Base-by-base conservation (phyloP, 176 grass and related monocot genomes). In the Musa troglodytarum region DNA sequence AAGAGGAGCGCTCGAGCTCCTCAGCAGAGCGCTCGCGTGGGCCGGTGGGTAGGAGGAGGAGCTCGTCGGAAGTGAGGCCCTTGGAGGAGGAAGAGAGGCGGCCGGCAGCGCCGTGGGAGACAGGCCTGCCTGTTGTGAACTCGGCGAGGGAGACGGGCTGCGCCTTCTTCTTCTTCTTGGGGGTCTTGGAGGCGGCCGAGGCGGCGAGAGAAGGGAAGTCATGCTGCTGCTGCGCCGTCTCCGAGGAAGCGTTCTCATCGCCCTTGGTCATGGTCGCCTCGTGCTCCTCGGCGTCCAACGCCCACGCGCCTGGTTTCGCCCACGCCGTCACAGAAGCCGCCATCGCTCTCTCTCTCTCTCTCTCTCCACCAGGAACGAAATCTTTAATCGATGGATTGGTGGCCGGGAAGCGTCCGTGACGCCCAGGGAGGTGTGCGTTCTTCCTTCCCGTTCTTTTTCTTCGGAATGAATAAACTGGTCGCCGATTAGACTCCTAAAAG, bases 301-400 rank as follows among this genome's bases (percentile, higher is more conserved):
- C 87, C 87, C 87, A 89, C 0, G 87, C 82, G 34, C 87, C 87
- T 53, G 87, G 83, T 65, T 89, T 89, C 80, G 63, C 67, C 87
- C 87, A 89, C 53, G 87, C 83, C 55, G 87, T 83, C n/a, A 80
- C 87, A 26, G 85, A 72, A 57, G 80, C 83, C 87, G 86, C 85
- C 29, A 34, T 52, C 56, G 74, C 1, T 19, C 55, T 7, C 57
- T n/a, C 15, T 19, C 17, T 61, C 57, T n/a, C 16, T 57, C 54
- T 43, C 34, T 43, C 34, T 0, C 34, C 34, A 43, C 34, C 4
- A 43, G 34, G 34, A 43, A 43, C 34, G 34, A 43, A 43, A 43
- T 6, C 34, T 43, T 43, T 43, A 43, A 43, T 43, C 34, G 34
- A 43, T 43, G 34, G 34, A 6, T 43, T 43, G 34, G 34, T 43